A percentile compares a stretch with the other conserved stretches of the same genome.
Evolutionary conservation across 2,329 filamentous ascomycete genomes (phyloP).

Genomic region (Amylocarpus encephaloides): DNA sequence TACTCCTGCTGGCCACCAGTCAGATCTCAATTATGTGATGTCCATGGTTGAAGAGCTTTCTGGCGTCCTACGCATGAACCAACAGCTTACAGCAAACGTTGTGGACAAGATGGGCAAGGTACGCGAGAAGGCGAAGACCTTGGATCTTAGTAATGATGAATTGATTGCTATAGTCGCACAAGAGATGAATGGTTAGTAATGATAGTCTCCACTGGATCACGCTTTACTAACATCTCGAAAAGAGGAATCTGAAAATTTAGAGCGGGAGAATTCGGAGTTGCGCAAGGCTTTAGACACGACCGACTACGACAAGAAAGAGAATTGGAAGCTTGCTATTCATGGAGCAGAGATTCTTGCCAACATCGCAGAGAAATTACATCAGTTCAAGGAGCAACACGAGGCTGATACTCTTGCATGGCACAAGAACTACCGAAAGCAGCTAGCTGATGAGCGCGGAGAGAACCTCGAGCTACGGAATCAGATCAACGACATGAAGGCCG

Average conservation of each 20-base stretch:
- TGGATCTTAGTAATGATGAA: constrained; percentile 51
- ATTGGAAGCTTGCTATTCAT: constrained; percentile 47
- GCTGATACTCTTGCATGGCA: constrained; percentile 59
- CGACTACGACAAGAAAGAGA: constrained; percentile 54
- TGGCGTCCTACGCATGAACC: constrained; percentile 31
- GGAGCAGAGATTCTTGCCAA: constrained; percentile 51
- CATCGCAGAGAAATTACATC: constrained; percentile 58
- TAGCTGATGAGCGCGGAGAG: constrained; percentile 59
- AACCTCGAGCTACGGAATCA: constrained; percentile 57
- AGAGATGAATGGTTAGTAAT: constrained; percentile 47
- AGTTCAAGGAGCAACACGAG: constrained; percentile 58
- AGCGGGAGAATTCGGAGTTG: constrained; percentile 54
- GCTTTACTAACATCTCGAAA: constrained; percentile 11
- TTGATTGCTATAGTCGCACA: constrained; percentile 49
- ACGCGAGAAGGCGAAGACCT: constrained; percentile 47
- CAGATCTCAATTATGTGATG: constrained; percentile 63
- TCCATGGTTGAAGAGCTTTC: constrained; percentile 61
- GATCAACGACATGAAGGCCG: constrained; percentile 60
- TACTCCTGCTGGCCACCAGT: constrained; percentile 61
- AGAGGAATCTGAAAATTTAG: constrained; percentile 55
- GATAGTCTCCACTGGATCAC: not conserved
- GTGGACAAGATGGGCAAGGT: constrained; percentile 57
- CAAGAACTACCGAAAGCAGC: constrained; percentile 57
- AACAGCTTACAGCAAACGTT: constrained; percentile 58
- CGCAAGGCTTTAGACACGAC: constrained; percentile 57